phyloP scores from a whole-genome alignment of 2,329 filamentous ascomycete genomes.

The Colletotrichum caudatum region DNA sequence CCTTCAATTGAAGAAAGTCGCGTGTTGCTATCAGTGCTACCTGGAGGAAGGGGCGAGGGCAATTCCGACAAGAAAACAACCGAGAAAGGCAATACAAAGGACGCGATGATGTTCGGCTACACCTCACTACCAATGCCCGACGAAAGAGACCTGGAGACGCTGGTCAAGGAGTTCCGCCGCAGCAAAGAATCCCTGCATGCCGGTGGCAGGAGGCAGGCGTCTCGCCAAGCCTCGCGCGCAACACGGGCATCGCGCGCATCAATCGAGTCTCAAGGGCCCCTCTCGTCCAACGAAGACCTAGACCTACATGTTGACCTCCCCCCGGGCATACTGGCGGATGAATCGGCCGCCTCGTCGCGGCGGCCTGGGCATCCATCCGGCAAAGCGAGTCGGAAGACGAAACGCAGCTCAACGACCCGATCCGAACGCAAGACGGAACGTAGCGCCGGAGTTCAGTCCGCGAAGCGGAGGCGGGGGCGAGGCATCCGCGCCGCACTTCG shows the following conservation, averaged over 20 bases:
- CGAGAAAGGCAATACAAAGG: no score
- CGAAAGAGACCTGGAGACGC: neutral
- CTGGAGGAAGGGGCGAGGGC: neutral
- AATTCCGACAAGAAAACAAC: neutral
- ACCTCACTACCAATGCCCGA: no score
- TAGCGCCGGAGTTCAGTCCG: neutral
- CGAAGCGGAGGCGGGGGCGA: slow-evolving; percentile 1
- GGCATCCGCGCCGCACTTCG: slow-evolving; percentile 15
- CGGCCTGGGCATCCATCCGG: neutral
- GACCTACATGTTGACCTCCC: slow-evolving; percentile 5
- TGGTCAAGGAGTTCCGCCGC: neutral
- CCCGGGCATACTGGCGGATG: neutral
- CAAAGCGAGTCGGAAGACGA: neutral
- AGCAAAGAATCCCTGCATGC: slow-evolving; percentile 11
- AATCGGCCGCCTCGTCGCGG: neutral
- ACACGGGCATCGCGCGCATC: slow-evolving; percentile 11
- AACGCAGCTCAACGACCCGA: neutral
- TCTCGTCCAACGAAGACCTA: slow-evolving; percentile 19
- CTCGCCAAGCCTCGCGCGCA: slow-evolving; percentile 2
- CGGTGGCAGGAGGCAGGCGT: neutral
- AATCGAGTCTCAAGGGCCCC: slow-evolving; percentile 13
- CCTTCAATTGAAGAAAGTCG: neutral
- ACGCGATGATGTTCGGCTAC: neutral
- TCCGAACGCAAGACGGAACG: neutral
- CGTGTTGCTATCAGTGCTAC: neutral